Evolutionary conservation across 2,329 filamentous ascomycete species (phyloP).

Genomic region (Thielaviopsis punctulata): DNA sequence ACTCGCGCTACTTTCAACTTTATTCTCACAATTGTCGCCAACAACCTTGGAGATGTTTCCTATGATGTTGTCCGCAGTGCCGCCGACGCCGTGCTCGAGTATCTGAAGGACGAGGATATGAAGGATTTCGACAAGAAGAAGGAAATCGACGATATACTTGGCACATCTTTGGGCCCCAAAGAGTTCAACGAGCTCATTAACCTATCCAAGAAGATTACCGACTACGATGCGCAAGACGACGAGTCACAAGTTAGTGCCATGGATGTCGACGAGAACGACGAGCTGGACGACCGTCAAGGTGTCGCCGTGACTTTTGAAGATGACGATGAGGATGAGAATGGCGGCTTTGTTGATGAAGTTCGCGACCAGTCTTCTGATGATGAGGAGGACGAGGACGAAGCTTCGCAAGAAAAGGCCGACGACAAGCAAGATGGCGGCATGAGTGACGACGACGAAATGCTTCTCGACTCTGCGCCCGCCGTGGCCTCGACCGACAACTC

Average conservation of each 20-base stretch:
- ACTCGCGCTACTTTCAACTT: constrained; percentile 89
- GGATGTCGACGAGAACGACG: constrained; percentile 44
- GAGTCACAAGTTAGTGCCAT: constrained; percentile 23
- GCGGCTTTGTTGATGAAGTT: constrained; percentile 65
- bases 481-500: constrained; percentile 18
- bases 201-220: constrained; percentile 94
- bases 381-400: constrained; percentile 49
- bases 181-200: constrained; percentile 96
- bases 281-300: constrained; percentile 87
- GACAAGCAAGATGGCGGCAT: constrained; percentile 23
- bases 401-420: constrained; percentile 30
- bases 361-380: constrained; percentile 75
- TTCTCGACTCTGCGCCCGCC: constrained; percentile 53
- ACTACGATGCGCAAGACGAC: constrained; percentile 92
- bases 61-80: constrained; percentile 86
- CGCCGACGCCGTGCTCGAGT: constrained; percentile 79
- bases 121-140: constrained; percentile 99
- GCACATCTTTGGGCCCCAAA: constrained; percentile 64
- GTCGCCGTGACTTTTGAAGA: constrained; percentile 96
- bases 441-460: constrained; percentile 57
- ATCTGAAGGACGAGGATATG: constrained; percentile 82
- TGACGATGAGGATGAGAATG: constrained; percentile 69
- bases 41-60: constrained; percentile 78
- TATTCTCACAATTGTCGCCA: constrained; percentile 78
- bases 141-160: constrained; percentile 84